Evolutionary conservation across 306 rosid species (phyloP).

Genomic region (Neltuma alba): DNA sequence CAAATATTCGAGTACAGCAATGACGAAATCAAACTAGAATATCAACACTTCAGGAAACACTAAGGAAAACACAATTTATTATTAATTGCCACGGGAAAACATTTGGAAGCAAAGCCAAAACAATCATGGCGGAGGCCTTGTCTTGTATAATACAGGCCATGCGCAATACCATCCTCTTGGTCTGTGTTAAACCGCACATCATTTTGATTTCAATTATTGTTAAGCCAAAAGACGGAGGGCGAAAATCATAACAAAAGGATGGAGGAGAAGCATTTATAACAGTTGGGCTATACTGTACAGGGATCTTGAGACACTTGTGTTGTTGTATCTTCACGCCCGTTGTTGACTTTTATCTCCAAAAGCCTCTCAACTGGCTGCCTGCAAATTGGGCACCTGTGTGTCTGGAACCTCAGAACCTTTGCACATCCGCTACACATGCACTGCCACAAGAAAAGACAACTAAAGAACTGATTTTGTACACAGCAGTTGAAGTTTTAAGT

Average conservation of each 20-base stretch:
- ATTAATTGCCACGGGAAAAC: constrained; percentile 23
- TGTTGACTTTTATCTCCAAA: constrained; percentile 83
- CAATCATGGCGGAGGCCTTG: constrained; percentile 42
- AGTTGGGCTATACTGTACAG: constrained; percentile 57
- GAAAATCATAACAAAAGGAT: constrained; percentile 4
- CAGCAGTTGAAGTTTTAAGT: background rate
- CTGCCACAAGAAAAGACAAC: constrained; percentile 49
- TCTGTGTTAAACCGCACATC: constrained; percentile 38
- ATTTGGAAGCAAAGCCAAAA: constrained; percentile 33
- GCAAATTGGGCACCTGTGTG: constrained; percentile 94
- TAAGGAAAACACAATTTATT: constrained; percentile 18
- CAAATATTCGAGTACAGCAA: background rate
- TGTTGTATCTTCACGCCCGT: constrained; percentile 48
- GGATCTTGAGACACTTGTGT: constrained; percentile 21
- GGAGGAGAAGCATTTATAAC: constrained; percentile 26
- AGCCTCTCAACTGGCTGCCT: constrained; percentile 98
- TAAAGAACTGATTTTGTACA: background rate
- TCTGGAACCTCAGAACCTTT: constrained; percentile 85
- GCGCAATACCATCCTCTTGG: constrained; percentile 42
- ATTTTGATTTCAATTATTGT: constrained; percentile 40
- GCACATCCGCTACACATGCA: constrained; percentile 97
- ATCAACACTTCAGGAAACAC: background rate
- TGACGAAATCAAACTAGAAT: background rate
- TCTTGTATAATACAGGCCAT: constrained; percentile 38
- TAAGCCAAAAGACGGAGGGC: constrained; percentile 29